Evolutionary conservation across 495 filamentous ascomycete genomes (phyloP).

Genomic region (Penicillium samsonianum): DNA sequence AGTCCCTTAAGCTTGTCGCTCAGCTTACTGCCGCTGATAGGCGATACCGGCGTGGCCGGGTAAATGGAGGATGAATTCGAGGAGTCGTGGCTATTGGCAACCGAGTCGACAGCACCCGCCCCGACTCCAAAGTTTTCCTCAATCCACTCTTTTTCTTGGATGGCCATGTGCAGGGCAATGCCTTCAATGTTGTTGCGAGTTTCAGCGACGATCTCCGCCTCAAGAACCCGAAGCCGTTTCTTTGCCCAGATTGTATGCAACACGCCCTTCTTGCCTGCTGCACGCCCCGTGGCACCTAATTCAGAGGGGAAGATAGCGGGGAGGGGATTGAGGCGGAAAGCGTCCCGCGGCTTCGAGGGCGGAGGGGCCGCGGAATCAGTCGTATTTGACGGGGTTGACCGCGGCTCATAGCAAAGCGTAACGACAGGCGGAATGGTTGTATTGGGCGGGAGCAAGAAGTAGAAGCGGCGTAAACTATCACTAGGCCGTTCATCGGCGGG

Average conservation of each 20-base stretch:
- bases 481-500: conserved; percentile 60
- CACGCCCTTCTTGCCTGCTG: conserved; percentile 73
- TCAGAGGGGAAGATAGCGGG: conserved; percentile 79
- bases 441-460: conserved; percentile 71
- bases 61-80: conserved; percentile 17
- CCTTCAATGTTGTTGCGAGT: conserved; percentile 69
- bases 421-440: conserved; percentile 66
- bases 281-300: conserved; percentile 61
- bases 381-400: conserved; percentile 21
- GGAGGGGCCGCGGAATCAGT: neutral
- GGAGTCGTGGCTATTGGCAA: conserved; percentile 20
- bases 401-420: conserved; percentile 56
- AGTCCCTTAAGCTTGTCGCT: conserved; percentile 75
- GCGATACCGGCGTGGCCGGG: conserved; percentile 58
- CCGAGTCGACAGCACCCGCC: conserved; percentile 21
- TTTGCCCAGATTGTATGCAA: conserved; percentile 83
- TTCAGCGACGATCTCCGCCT: conserved; percentile 69
- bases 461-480: conserved; percentile 62
- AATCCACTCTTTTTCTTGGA: conserved; percentile 80
- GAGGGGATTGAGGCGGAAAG: conserved; percentile 65
- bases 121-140: conserved; percentile 72
- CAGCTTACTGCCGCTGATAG: conserved; percentile 60
- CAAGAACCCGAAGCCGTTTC: conserved; percentile 67
- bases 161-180: conserved; percentile 76
- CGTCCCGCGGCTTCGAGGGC: conserved; percentile 20